Conservation (phyloP, 2,329 filamentous ascomycete genomes). For the Helotiales sp. region DNA sequence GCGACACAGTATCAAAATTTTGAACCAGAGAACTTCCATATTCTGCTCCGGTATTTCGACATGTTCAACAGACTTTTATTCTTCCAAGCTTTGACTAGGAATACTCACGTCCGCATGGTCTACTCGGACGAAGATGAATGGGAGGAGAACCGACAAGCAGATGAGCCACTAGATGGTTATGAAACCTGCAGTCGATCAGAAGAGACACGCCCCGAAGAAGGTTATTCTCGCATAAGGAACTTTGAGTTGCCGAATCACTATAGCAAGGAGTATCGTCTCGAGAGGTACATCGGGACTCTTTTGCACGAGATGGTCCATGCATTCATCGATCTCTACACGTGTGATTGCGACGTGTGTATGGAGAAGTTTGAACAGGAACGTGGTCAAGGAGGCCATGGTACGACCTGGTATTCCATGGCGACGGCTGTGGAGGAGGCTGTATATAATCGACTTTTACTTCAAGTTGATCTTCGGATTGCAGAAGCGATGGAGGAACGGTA, state of each 20-base stretch:
- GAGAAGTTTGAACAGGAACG: not conserved
- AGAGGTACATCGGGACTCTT: not conserved
- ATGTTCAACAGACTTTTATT: constrained; percentile 4
- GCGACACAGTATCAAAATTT: not conserved
- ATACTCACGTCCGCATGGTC: not conserved
- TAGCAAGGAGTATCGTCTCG: not conserved
- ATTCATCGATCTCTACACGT: constrained; percentile 1
- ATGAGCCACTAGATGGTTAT: not conserved
- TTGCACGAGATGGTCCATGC: constrained; percentile 5
- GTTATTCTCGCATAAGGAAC: not conserved
- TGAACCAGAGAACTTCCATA: not conserved
- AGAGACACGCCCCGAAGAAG: not conserved
- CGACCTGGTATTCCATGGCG: not conserved
- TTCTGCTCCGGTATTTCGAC: not conserved
- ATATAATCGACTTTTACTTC: not conserved
- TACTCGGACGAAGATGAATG: not conserved
- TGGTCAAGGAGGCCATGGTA: not conserved
- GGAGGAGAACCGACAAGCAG: not conserved
- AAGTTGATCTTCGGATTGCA: not conserved
- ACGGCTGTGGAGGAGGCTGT: not conserved
- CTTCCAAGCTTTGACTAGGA: not conserved
- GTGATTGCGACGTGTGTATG: not conserved
- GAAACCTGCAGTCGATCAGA: not conserved
- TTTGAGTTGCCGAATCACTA: not conserved
- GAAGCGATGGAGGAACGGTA: not conserved